Percentiles rank a stretch among this genome's conserved stretches.
Evolutionary conservation across 371 early-diverging fungal species (phyloP).

Genomic region (Mortierella sp.): DNA sequence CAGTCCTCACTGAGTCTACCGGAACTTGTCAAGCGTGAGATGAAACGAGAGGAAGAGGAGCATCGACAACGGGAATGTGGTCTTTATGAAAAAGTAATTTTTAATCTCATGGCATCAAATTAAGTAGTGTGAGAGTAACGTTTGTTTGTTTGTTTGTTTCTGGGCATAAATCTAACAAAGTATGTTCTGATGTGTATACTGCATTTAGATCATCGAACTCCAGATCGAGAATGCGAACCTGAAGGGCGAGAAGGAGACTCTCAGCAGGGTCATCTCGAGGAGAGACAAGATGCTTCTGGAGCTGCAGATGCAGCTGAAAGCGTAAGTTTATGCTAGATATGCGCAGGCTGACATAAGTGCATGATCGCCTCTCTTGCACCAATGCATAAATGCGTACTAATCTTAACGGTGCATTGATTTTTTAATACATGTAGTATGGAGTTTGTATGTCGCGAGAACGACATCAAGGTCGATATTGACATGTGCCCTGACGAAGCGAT

Average conservation of each 20-base stretch:
- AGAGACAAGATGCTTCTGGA: conserved; percentile 40
- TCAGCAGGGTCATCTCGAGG: conserved; percentile 15
- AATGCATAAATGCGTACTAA: neutral
- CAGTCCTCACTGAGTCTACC: conserved; percentile 31
- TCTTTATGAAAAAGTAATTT: conserved; percentile 51
- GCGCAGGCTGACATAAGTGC: neutral
- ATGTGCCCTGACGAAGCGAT: conserved; percentile 41
- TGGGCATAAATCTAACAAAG: neutral
- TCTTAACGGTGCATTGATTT: neutral
- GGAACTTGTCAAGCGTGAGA: conserved; percentile 39
- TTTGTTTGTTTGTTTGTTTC: neutral
- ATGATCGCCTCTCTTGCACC: neutral
- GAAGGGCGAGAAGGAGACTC: conserved; percentile 46
- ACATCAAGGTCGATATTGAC: conserved; percentile 45
- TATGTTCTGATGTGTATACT: too few relatives aligned
- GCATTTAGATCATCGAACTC: conserved; percentile 52
- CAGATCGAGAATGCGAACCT: conserved; percentile 51
- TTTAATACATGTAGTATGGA: conserved; percentile 25
- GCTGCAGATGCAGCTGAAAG: conserved; percentile 39
- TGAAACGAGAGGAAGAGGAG: conserved; percentile 39
- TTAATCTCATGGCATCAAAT: too few relatives aligned
- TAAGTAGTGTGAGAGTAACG: too few relatives aligned
- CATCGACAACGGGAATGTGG: conserved; percentile 40
- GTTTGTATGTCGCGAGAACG: conserved; percentile 45
- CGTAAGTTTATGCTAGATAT: conserved; percentile 25